Conservation (phyloP, 2,329 filamentous ascomycete genomes). For the Hymenoscyphus fructigenus region DNA sequence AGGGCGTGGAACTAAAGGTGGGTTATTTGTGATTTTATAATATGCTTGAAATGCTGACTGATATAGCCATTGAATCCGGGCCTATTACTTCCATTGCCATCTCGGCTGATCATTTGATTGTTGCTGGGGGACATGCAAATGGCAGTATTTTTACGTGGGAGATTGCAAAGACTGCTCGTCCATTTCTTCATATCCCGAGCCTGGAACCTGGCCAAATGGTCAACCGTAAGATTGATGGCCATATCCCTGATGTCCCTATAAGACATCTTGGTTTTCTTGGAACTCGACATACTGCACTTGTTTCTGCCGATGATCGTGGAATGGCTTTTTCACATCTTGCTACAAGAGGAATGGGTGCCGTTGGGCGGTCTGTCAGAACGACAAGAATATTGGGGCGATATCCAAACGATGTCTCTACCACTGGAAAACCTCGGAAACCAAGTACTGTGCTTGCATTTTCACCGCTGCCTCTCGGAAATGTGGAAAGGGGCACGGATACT, state of each 20-base stretch:
- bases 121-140: conserved; percentile 85
- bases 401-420: conserved; percentile 62
- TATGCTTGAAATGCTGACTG: conserved; percentile 35
- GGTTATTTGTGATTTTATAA: conserved; percentile 26
- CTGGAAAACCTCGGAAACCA: conserved; percentile 74
- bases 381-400: conserved; percentile 90
- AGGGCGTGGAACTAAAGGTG: conserved; percentile 87
- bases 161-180: conserved; percentile 73
- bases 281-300: conserved; percentile 87
- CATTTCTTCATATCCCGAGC: conserved; percentile 84
- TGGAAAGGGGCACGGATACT: conserved; percentile 81
- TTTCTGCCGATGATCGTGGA: conserved; percentile 89
- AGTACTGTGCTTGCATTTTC: conserved; percentile 94
- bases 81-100: conserved; percentile 83
- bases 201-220: conserved; percentile 65
- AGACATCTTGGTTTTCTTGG: conserved; percentile 94
- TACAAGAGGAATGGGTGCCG: conserved; percentile 81
- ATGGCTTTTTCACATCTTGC: conserved; percentile 99
- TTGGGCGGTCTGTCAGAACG: conserved; percentile 84
- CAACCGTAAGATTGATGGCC: conserved; percentile 73
- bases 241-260: conserved; percentile 73
- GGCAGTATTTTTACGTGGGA: conserved; percentile 98
- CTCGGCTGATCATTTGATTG: conserved; percentile 88
- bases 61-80: conserved; percentile 81
- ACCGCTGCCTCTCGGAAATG: conserved; percentile 87